Percentiles rank a stretch among this genome's conserved stretches.
phyloP scores from a whole-genome alignment of 768 basidiomycete species.

The Pleurotus sapidus region DNA sequence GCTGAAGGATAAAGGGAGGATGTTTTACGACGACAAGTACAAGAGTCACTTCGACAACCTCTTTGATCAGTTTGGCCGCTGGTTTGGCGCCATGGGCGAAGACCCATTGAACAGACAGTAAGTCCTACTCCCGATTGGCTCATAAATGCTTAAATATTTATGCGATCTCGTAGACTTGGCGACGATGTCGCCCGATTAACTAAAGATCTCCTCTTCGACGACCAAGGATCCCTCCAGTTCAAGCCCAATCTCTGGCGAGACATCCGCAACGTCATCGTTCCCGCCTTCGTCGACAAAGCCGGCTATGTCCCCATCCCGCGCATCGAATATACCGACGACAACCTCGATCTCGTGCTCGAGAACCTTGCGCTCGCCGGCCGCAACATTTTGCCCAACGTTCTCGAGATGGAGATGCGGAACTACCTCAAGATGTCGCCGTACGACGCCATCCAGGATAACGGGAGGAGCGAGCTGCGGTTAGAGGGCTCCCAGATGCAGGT shows the following conservation, averaged over 20 bases:
- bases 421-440: slow-evolving; percentile 84
- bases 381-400: slow-evolving; percentile 83
- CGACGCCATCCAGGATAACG: slow-evolving; percentile 48
- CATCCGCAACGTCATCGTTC: slow-evolving; percentile 77
- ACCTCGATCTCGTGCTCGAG: slow-evolving; percentile 86
- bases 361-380: slow-evolving; percentile 85
- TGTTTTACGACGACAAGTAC: slow-evolving; percentile 68
- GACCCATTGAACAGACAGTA: slow-evolving; percentile 50
- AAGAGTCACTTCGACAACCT: slow-evolving; percentile 76
- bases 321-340: slow-evolving; percentile 87
- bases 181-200: slow-evolving; percentile 80
- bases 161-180: slow-evolving; percentile 47
- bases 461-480: slow-evolving; percentile 69
- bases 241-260: slow-evolving; percentile 90
- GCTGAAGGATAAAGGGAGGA: slow-evolving; percentile 66
- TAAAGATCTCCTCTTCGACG: slow-evolving; percentile 74
- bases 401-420: slow-evolving; percentile 74
- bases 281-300: slow-evolving; percentile 68
- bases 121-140: background rate
- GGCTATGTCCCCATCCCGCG: slow-evolving; percentile 89
- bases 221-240: slow-evolving; percentile 80
- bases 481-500: slow-evolving; percentile 84
- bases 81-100: slow-evolving; percentile 81
- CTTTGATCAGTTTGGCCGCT: slow-evolving; percentile 63
- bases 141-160: background rate